phyloP scores from a whole-genome alignment of 2,329 filamentous ascomycete genomes.

The Cryphonectria radicalis region DNA sequence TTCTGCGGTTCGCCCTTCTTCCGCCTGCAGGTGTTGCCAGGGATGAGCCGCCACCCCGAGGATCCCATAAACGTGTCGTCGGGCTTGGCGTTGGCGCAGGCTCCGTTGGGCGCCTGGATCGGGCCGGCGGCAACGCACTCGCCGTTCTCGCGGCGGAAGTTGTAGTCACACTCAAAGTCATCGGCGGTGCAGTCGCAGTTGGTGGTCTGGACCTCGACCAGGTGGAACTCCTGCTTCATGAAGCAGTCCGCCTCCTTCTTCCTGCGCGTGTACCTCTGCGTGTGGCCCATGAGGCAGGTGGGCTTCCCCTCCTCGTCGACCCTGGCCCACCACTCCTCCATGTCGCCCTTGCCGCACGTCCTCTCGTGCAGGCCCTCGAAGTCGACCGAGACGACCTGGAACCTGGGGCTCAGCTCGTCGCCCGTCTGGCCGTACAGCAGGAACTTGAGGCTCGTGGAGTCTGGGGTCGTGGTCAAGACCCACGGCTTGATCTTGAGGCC shows the following conservation, averaged over 20 bases:
- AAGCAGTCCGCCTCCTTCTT: constrained; percentile 91
- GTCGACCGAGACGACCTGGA: constrained; percentile 75
- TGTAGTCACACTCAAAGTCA: constrained; percentile 97
- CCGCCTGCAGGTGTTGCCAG: constrained; percentile 74
- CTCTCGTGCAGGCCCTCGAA: constrained; percentile 81
- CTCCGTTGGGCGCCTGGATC: constrained; percentile 69
- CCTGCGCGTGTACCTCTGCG: constrained; percentile 81
- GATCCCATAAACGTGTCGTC: constrained; percentile 80
- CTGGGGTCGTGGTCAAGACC: constrained; percentile 83
- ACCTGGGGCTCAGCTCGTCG: constrained; percentile 52
- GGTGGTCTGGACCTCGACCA: constrained; percentile 70
- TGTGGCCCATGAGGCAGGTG: constrained; percentile 94
- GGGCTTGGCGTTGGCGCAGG: constrained; percentile 67
- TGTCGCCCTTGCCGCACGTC: constrained; percentile 76
- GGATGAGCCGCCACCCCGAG: constrained; percentile 91
- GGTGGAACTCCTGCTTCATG: constrained; percentile 82
- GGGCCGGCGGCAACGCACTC: constrained; percentile 70
- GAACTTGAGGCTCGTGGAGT: constrained; percentile 93
- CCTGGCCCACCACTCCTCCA: constrained; percentile 88
- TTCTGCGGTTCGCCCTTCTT: constrained; percentile 63
- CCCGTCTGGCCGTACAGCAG: constrained; percentile 70
- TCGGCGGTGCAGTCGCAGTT: constrained; percentile 79
- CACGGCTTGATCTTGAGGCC: constrained; percentile 70
- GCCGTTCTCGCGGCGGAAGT: constrained; percentile 73
- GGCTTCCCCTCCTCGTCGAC: constrained; percentile 76